phyloP scores from a whole-genome alignment of 2,329 filamentous ascomycete species.

The Pyricularia sp. region DNA sequence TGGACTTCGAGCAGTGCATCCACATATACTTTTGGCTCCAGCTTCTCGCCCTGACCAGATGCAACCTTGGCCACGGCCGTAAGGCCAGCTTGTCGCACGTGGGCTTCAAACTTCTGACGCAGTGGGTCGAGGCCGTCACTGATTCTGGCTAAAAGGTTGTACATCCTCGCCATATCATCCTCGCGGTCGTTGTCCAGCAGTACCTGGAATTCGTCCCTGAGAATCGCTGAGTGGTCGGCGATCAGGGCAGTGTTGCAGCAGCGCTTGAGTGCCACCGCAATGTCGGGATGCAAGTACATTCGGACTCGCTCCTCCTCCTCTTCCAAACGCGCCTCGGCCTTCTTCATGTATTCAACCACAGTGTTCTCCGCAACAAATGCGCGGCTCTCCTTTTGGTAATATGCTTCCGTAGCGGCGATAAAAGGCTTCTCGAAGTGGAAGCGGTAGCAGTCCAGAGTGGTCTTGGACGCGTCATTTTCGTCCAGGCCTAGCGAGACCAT shows the following conservation, averaged over 20 bases:
- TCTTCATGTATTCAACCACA: constrained; percentile 99
- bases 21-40: constrained; percentile 94
- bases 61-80: constrained; percentile 85
- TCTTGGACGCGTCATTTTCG: constrained; percentile 83
- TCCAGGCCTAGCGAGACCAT: constrained; percentile 93
- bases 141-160: constrained; percentile 77
- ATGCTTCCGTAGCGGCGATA: constrained; percentile 67
- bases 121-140: constrained; percentile 84
- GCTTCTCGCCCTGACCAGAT: constrained; percentile 62
- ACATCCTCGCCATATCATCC: constrained; percentile 94
- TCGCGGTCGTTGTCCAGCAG: constrained; percentile 88
- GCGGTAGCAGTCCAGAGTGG: constrained; percentile 88
- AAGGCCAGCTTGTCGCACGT: constrained; percentile 81
- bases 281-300: constrained; percentile 85
- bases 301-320: constrained; percentile 92
- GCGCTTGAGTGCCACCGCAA: constrained; percentile 70
- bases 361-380: constrained; percentile 94
- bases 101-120: constrained; percentile 74
- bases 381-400: constrained; percentile 86
- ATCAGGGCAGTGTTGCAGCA: constrained; percentile 84
- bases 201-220: constrained; percentile 91
- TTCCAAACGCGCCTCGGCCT: constrained; percentile 76
- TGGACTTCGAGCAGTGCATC: constrained; percentile 91
- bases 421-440: constrained; percentile 89
- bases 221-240: constrained; percentile 68